Base-by-base conservation (phyloP, 179 eudicot species). In the Gypsophila paniculata region DNA sequence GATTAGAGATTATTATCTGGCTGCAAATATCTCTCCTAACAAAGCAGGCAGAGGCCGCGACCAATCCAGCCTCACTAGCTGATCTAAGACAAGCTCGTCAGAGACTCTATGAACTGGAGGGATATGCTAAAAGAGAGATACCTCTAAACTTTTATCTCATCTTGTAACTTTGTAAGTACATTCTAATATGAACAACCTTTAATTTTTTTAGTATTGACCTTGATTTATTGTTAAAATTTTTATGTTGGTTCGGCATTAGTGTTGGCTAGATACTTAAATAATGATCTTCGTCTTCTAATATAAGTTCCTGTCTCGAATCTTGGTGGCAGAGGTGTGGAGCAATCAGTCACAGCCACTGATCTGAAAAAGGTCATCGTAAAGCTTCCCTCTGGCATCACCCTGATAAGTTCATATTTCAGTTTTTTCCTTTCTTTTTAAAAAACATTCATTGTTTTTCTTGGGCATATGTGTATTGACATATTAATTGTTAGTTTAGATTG, bases 1-100 rank as follows among this genome's bases (percentile, higher is more conserved):
- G 88, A 89, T 91, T 74, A 89, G 97, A 86, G 99, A 93, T 79
- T 93, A 91, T 78, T 89, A 83, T 36, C 91, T 87, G 72, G 97
- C 97, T 48, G 82, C 83, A 32, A 76, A 65, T 91, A n/a, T 80
- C 86, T 80, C 82, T 89, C 74, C 82, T 89, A 61, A 83, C 81
- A 68, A 84, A 78, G 81, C 87, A 87, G 70, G 75, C 74, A 72
- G 97, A 85, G 72, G 89, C 82, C 66, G 90, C 81, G 74, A 61
- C 61, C 26, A 74, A 74, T 63, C 71, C 36, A 14, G 78, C 71
- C 73, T 75, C 76, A 72, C 72, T 62, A 19, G 75, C 84, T 68
- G 93, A 93, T 72, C 75, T 88, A 71, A 87, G 84, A 81, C 85
- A 82, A 75, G 89, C 91, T 70, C 93, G 84, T 21, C 84, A 77